Evolutionary conservation across 2,329 filamentous ascomycete genomes (phyloP).

Genomic region (Madurella fahalii): DNA sequence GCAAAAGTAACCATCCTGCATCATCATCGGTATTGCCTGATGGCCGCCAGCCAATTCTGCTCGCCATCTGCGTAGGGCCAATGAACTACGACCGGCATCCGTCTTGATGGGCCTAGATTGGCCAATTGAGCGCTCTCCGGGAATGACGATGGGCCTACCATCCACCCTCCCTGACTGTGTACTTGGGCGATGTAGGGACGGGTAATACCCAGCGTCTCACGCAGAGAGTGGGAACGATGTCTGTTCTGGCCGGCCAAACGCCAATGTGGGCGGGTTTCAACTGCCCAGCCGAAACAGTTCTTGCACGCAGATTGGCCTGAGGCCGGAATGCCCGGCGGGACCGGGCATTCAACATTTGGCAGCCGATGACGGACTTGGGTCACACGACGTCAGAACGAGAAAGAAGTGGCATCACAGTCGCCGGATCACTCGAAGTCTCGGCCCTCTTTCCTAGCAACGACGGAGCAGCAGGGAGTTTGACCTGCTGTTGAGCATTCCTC

Average conservation of each 20-base stretch:
- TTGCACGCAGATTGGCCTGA: constrained; percentile 10
- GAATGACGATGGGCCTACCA: background rate
- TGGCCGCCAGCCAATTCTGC: constrained; percentile 3
- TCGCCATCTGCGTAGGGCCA: constrained; percentile 17
- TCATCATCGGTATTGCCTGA: background rate
- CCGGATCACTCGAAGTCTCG: constrained; percentile 1
- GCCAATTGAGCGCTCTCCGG: background rate
- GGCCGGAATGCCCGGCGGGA: background rate
- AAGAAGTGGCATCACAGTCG: constrained; percentile 9
- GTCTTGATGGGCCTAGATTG: constrained; percentile 15
- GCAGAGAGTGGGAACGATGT: background rate
- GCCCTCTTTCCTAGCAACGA: background rate
- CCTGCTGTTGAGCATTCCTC: constrained; percentile 1
- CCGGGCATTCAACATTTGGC: too few relatives aligned
- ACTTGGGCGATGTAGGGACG: background rate
- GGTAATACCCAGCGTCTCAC: constrained; percentile 11
- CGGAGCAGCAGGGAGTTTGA: background rate
- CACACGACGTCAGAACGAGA: constrained; percentile 18
- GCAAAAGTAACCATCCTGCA: constrained; percentile 8
- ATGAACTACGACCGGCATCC: constrained; percentile 16
- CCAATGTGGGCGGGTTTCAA: constrained; percentile 17
- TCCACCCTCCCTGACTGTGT: background rate
- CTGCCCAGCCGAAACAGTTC: constrained; percentile 17
- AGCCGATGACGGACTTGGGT: background rate
- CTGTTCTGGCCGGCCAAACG: constrained; percentile 1